Conservation (phyloP, 768 basidiomycete species). For the Hygrophoropsis aurantiaca region DNA sequence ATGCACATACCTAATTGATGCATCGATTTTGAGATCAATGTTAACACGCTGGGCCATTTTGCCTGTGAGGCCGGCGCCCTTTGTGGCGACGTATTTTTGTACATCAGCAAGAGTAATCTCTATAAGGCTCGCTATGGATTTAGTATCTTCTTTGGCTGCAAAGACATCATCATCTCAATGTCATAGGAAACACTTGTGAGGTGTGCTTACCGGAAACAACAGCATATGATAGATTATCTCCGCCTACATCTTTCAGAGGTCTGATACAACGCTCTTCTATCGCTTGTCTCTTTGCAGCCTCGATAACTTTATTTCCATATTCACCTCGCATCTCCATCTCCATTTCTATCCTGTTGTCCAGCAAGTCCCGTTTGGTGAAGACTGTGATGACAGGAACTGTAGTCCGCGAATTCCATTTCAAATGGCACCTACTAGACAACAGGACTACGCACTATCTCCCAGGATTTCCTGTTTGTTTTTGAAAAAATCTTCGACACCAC, state of each 20-base stretch:
- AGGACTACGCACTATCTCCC: slow-evolving; percentile 1
- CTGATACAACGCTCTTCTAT: slow-evolving; percentile 3
- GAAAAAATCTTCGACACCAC: slow-evolving; percentile 1
- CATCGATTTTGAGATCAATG: slow-evolving; percentile 2
- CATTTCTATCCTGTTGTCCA: slow-evolving; percentile 2
- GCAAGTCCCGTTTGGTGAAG: slow-evolving; percentile 6
- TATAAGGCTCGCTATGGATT: slow-evolving; percentile 1
- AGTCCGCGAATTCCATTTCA: neutral
- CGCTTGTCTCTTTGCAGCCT: neutral
- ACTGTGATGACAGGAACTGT: slow-evolving; percentile 5
- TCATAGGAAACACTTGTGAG: neutral
- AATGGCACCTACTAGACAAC: neutral
- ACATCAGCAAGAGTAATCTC: slow-evolving; percentile 7
- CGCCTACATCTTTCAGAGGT: slow-evolving; percentile 3
- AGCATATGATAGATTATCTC: neutral
- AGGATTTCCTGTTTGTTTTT: slow-evolving; percentile 1
- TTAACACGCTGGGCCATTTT: slow-evolving; percentile 7
- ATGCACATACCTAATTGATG: slow-evolving; percentile 3
- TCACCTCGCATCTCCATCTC: neutral
- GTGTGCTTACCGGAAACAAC: slow-evolving; percentile 4
- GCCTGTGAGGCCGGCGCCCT: slow-evolving; percentile 5
- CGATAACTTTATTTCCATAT: neutral
- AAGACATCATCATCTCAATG: neutral
- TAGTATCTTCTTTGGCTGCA: slow-evolving; percentile 1
- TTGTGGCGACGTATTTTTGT: slow-evolving; percentile 3